phyloP scores from a whole-genome alignment of 2,329 filamentous ascomycete genomes.

The Escovopsis sp. region DNA sequence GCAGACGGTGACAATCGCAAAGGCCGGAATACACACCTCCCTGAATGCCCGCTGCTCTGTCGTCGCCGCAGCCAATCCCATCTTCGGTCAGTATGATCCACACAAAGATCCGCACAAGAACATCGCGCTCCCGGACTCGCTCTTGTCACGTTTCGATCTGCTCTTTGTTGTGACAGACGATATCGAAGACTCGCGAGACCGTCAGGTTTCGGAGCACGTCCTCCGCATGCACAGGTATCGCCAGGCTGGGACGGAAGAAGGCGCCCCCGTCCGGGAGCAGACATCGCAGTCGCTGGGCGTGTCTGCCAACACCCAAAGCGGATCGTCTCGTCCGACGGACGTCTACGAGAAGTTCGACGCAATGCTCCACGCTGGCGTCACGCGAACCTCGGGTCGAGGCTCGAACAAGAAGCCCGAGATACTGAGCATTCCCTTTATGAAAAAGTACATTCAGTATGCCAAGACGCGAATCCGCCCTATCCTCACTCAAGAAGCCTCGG shows the following conservation, averaged over 20 bases:
- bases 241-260: constrained; percentile 82
- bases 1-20: constrained; percentile 96
- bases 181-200: constrained; percentile 84
- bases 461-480: constrained; percentile 83
- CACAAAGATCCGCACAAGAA: constrained; percentile 99
- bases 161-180: constrained; percentile 96
- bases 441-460: constrained; percentile 98
- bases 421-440: constrained; percentile 92
- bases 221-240: constrained; percentile 95
- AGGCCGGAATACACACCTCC: constrained; percentile 95
- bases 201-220: constrained; percentile 89
- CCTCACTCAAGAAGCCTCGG: constrained; percentile 77
- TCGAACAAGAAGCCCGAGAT: constrained; percentile 68
- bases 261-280: constrained; percentile 83
- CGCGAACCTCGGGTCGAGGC: constrained; percentile 57
- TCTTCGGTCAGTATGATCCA: constrained; percentile 95
- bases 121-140: constrained; percentile 89
- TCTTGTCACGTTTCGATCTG: constrained; percentile 95
- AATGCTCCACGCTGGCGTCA: constrained; percentile 89
- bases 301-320: constrained; percentile 61
- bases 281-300: constrained; percentile 72
- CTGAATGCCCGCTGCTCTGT: constrained; percentile 95
- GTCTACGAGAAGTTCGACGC: constrained; percentile 94
- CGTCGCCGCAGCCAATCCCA: constrained; percentile 88
- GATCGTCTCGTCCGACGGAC: constrained; percentile 61